Percentiles rank a stretch among this genome's conserved stretches.
These are phyloP conservation scores for Orbilia ellipsospora DNA, from an alignment of 2,329 filamentous ascomycete species.

Conservation along the genomic window DNA sequence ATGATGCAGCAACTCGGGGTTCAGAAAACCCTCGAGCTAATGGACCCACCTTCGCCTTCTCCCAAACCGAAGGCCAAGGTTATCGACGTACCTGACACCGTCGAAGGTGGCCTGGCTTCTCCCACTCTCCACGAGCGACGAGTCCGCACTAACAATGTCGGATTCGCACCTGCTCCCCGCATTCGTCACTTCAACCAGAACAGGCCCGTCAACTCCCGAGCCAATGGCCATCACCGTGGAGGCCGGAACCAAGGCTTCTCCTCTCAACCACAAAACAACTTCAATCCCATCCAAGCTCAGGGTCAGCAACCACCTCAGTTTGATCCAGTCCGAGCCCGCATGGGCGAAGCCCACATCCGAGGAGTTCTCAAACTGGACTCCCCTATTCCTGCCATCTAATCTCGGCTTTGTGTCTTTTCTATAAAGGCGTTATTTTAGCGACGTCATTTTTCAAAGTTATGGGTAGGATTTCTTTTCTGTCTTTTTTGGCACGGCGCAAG, in stretches of 20 bases:
- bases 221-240: slow-evolving; percentile 42
- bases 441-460: slow-evolving; percentile 29
- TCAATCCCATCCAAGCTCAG: slow-evolving; percentile 7
- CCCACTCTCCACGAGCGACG: slow-evolving; percentile 52
- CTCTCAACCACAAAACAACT: slow-evolving; percentile 28
- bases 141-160: slow-evolving; percentile 39
- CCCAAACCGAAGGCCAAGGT: slow-evolving; percentile 30
- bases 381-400: slow-evolving; percentile 49
- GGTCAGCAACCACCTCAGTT: slow-evolving; percentile 19
- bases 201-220: slow-evolving; percentile 44
- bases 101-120: slow-evolving; percentile 26
- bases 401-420: slow-evolving; percentile 19
- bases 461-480: slow-evolving; percentile 36
- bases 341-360: slow-evolving; percentile 50
- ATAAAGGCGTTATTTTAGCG: slow-evolving; percentile 48
- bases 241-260: slow-evolving; percentile 30
- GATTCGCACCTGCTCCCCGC: slow-evolving; percentile 48
- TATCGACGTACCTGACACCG: slow-evolving; percentile 13
- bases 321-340: slow-evolving; percentile 40
- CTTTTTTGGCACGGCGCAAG: slow-evolving; percentile 36
- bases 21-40: slow-evolving; percentile 19
- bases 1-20: slow-evolving; percentile 31
- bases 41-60: slow-evolving; percentile 37
- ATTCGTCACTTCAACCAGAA: slow-evolving; percentile 52
- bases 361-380: slow-evolving; percentile 50